These are phyloP conservation scores for Metschnikowia gelsemii DNA, from an alignment of 805 yeast genomes.

Conservation along the genomic window DNA sequence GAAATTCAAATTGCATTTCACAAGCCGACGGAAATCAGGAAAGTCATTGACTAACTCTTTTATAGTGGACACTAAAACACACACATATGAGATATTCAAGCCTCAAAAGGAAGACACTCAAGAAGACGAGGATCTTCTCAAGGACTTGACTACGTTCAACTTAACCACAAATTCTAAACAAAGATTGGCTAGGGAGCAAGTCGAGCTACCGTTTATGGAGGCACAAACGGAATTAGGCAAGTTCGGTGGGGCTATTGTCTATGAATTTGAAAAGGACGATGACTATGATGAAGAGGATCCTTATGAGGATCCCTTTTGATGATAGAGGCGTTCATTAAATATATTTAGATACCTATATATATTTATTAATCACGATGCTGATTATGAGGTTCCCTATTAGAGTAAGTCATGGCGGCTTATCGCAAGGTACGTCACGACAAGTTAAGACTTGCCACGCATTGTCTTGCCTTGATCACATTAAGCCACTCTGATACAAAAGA, in stretches of 20 bases:
- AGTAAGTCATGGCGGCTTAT: too few species aligned
- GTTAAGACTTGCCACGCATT: too few species aligned
- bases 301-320: constrained; percentile 87
- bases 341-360: too few species aligned
- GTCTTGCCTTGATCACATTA: too few species aligned
- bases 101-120: constrained; percentile 23
- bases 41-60: constrained; percentile 62
- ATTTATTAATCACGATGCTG: background rate
- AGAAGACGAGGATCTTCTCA: constrained; percentile 56
- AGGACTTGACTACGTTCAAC: constrained; percentile 84
- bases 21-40: constrained; percentile 82
- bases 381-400: too few species aligned
- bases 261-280: constrained; percentile 94
- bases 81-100: constrained; percentile 37
- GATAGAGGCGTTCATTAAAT: background rate
- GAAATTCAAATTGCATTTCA: constrained; percentile 49
- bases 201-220: constrained; percentile 85
- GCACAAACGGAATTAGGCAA: constrained; percentile 70
- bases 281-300: constrained; percentile 99
- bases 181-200: constrained; percentile 74
- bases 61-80: constrained; percentile 48
- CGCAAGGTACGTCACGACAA: too few species aligned
- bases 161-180: constrained; percentile 74
- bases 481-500: too few species aligned
- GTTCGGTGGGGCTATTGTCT: constrained; percentile 89